These are phyloP conservation scores for Lanmaoa rubissima DNA, from an alignment of 768 basidiomycete species.

Conservation along the genomic window DNA sequence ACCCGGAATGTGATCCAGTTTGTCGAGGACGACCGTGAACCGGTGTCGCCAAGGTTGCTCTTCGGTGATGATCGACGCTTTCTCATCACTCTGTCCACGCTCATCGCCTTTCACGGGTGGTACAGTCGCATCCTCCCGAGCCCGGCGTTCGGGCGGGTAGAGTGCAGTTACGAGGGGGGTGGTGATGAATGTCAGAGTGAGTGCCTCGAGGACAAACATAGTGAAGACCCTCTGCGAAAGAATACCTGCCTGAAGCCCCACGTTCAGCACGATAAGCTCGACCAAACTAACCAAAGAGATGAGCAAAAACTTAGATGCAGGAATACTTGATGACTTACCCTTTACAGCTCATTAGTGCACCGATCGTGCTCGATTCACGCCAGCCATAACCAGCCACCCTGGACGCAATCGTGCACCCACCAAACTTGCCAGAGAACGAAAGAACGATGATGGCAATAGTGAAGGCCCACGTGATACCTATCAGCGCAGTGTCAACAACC, in stretches of 20 bases:
- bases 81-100: conserved; percentile 12
- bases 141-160: conserved; percentile 63
- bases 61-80: conserved; percentile 10
- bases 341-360: conserved; percentile 94
- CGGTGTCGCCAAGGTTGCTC: conserved; percentile 46
- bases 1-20: conserved; percentile 82
- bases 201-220: conserved; percentile 90
- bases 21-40: conserved; percentile 87
- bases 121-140: conserved; percentile 36
- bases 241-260: conserved; percentile 81
- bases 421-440: conserved; percentile 88
- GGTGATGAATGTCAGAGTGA: conserved; percentile 83
- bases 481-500: not conserved
- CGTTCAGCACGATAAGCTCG: conserved; percentile 94
- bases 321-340: conserved; percentile 47
- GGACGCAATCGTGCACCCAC: conserved; percentile 76
- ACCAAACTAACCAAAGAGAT: conserved; percentile 57
- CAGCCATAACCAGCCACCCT: conserved; percentile 65
- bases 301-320: not conserved
- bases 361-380: conserved; percentile 82
- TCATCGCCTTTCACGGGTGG: conserved; percentile 34
- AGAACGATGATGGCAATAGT: conserved; percentile 74
- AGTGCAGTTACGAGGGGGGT: conserved; percentile 68
- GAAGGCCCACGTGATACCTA: conserved; percentile 85
- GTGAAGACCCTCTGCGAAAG: conserved; percentile 78